Evolutionary conservation across 352 stramenopile species (phyloP).

Genomic region (Phytophthora colocasiae): DNA sequence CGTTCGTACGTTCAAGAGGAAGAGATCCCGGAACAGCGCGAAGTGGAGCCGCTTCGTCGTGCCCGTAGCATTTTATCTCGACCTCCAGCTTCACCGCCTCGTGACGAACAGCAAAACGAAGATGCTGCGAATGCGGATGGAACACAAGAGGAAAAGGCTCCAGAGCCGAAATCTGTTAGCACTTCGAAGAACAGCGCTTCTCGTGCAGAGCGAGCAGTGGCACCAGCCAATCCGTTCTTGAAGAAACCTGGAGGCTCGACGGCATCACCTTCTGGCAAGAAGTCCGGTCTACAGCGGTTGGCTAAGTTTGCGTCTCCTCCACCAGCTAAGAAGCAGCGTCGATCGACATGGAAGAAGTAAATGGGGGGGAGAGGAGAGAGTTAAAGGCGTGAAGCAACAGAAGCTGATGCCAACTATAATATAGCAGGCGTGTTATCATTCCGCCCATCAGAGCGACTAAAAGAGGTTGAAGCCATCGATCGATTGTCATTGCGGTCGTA

Average conservation of each 20-base stretch:
- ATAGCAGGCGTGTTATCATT: slow-evolving; percentile 17
- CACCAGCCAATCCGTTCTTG: slow-evolving; percentile 75
- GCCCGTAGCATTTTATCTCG: slow-evolving; percentile 47
- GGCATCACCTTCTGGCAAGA: slow-evolving; percentile 39
- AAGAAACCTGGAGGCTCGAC: slow-evolving; percentile 52
- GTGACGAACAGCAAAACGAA: slow-evolving; percentile 18
- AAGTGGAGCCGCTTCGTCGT: slow-evolving; percentile 43
- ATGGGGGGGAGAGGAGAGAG: background rate
- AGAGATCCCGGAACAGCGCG: slow-evolving; percentile 10
- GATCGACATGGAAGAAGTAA: slow-evolving; percentile 44
- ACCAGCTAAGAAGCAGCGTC: slow-evolving; percentile 51
- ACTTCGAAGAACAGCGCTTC: slow-evolving; percentile 14
- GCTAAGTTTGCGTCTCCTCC: slow-evolving; percentile 68
- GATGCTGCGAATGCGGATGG: slow-evolving; percentile 19
- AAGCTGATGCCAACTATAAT: slow-evolving; percentile 18
- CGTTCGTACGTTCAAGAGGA: slow-evolving; percentile 22
- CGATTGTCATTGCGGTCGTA: background rate
- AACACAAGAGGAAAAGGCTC: slow-evolving; percentile 13
- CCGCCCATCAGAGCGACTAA: background rate
- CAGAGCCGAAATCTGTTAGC: slow-evolving; percentile 11
- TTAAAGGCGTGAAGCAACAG: background rate
- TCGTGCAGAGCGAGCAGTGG: slow-evolving; percentile 52
- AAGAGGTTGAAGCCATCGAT: slow-evolving; percentile 2
- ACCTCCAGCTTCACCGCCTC: slow-evolving; percentile 33
- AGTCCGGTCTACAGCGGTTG: slow-evolving; percentile 63